Evolutionary conservation across 768 basidiomycete species (phyloP).

Genomic region (Naganishia vaughanmartiniae): DNA sequence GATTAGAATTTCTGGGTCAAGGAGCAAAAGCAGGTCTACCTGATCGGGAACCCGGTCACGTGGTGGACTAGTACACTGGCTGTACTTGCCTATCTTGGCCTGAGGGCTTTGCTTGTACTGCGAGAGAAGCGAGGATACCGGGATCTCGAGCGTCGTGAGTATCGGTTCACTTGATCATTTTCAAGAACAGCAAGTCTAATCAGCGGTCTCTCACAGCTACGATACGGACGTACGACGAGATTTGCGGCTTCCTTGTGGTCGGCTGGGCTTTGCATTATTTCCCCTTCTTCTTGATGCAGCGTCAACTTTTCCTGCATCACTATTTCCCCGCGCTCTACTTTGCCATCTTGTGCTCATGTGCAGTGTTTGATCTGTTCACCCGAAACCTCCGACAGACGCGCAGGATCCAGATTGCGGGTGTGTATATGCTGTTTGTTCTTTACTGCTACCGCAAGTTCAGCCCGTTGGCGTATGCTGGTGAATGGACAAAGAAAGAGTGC

Average conservation of each 20-base stretch:
- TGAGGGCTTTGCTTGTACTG: conserved; percentile 77
- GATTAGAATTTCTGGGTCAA: conserved; percentile 95
- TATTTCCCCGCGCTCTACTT: conserved; percentile 85
- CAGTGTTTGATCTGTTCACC: conserved; percentile 80
- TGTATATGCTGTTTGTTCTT: conserved; percentile 62
- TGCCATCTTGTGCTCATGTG: conserved; percentile 63
- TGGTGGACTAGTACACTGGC: conserved; percentile 84
- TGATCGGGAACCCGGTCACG: conserved; percentile 87
- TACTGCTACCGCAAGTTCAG: conserved; percentile 77
- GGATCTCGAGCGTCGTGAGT: conserved; percentile 87
- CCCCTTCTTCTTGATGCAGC: conserved; percentile 95
- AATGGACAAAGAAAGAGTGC: conserved; percentile 83
- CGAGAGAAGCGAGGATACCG: conserved; percentile 85
- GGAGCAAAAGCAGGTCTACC: conserved; percentile 90
- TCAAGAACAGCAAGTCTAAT: neutral
- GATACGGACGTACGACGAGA: conserved; percentile 64
- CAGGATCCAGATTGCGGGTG: conserved; percentile 74
- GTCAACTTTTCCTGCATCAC: conserved; percentile 96
- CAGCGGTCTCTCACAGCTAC: neutral
- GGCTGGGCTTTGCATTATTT: conserved; percentile 92
- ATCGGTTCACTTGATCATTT: neutral
- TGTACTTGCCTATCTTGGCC: conserved; percentile 64
- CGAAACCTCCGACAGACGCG: conserved; percentile 71
- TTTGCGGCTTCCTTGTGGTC: conserved; percentile 85
- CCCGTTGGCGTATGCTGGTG: conserved; percentile 75